A percentile compares a stretch with the other conserved stretches of the same genome.
Conservation (phyloP, 768 basidiomycete genomes). For the Roridomyces roridus region DNA sequence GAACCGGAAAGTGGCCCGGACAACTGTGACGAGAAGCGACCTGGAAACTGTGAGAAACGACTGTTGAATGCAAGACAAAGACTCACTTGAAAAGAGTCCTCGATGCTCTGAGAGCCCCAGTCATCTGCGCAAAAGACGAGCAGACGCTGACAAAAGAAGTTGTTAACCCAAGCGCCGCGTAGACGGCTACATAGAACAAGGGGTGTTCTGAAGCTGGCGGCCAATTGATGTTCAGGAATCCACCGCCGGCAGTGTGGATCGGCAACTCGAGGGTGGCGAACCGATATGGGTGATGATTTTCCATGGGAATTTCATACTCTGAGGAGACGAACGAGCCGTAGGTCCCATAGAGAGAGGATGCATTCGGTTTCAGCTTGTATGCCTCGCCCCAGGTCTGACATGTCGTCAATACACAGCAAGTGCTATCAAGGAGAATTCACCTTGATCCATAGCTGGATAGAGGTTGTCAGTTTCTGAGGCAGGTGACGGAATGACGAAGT, state of each 20-base stretch:
- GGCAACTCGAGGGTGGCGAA: conserved; percentile 26
- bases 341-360: background rate
- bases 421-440: background rate
- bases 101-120: conserved; percentile 61
- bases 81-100: conserved; percentile 48
- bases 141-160: conserved; percentile 10
- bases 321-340: conserved; percentile 2
- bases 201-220: conserved; percentile 66
- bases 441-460: conserved; percentile 67
- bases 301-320: conserved; percentile 19
- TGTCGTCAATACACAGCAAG: background rate
- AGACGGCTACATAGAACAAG: conserved; percentile 74
- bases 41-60: conserved; percentile 35
- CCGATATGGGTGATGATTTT: conserved; percentile 14
- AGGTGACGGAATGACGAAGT: background rate
- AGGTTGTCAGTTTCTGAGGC: background rate
- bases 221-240: conserved; percentile 38
- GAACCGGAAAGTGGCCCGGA: conserved; percentile 85
- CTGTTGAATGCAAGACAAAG: conserved; percentile 29
- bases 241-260: conserved; percentile 25
- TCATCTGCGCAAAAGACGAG: conserved; percentile 52
- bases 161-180: conserved; percentile 58
- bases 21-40: conserved; percentile 69
- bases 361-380: conserved; percentile 13
- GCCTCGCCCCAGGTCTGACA: conserved; percentile 24